A percentile compares a stretch with the other conserved stretches of the same genome.
phyloP scores from a whole-genome alignment of 2,329 filamentous ascomycete genomes.

The Aspergillus quadricinctus region DNA sequence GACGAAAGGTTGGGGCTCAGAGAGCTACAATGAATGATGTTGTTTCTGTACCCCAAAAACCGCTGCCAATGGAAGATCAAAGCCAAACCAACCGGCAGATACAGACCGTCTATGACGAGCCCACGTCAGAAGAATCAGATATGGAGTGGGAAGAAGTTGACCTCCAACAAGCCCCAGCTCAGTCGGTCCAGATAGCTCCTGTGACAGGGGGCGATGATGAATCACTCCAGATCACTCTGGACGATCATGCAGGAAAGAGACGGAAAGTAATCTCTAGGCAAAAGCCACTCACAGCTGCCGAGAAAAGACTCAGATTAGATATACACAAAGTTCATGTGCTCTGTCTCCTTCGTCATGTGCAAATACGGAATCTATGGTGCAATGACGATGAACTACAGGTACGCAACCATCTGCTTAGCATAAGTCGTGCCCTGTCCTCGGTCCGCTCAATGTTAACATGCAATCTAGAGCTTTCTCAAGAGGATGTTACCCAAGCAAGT shows the following conservation, averaged over 20 bases:
- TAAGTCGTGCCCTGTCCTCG: not conserved
- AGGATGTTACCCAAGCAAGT: slow-evolving; percentile 63
- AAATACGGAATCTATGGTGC: slow-evolving; percentile 82
- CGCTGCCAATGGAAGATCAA: slow-evolving; percentile 4
- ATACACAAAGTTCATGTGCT: slow-evolving; percentile 85
- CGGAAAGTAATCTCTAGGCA: slow-evolving; percentile 34
- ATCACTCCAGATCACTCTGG: slow-evolving; percentile 36
- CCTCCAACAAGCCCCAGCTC: slow-evolving; percentile 32
- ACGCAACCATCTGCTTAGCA: slow-evolving; percentile 6
- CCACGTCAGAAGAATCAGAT: slow-evolving; percentile 56
- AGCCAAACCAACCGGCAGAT: slow-evolving; percentile 12
- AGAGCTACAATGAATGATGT: slow-evolving; percentile 8
- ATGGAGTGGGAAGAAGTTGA: slow-evolving; percentile 62
- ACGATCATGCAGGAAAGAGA: slow-evolving; percentile 22
- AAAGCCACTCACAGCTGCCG: slow-evolving; percentile 52
- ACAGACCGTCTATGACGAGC: slow-evolving; percentile 34
- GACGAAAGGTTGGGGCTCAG: slow-evolving; percentile 33
- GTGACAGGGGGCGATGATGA: slow-evolving; percentile 16
- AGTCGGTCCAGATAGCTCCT: slow-evolving; percentile 16
- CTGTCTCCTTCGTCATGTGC: slow-evolving; percentile 73
- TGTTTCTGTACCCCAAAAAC: slow-evolving; percentile 9
- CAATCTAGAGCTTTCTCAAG: slow-evolving; percentile 47
- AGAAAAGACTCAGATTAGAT: slow-evolving; percentile 61
- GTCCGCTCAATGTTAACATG: slow-evolving; percentile 9
- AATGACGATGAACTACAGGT: slow-evolving; percentile 69